phyloP scores from a whole-genome alignment of 495 filamentous ascomycete species.

The Chaetomidium leptoderma region DNA sequence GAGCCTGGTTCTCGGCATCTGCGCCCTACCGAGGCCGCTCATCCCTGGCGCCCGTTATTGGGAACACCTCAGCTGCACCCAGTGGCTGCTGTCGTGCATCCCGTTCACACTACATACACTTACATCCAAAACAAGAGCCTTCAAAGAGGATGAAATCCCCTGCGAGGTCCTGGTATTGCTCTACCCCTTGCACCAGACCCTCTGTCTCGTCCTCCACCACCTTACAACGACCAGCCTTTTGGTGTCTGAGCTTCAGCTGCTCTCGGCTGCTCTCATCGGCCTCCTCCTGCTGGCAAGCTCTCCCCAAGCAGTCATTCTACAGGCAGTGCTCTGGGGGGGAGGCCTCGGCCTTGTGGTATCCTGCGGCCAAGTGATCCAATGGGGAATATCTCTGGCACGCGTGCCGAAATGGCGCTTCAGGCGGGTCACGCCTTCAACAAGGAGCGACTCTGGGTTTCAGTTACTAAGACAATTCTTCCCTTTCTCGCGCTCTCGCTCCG shows the following conservation, averaged over 20 bases:
- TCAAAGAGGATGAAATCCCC: slow-evolving; percentile 30
- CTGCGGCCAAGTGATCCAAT: slow-evolving; percentile 72
- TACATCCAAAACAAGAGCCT: not conserved
- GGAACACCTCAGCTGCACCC: slow-evolving; percentile 56
- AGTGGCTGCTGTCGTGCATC: slow-evolving; percentile 67
- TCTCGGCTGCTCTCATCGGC: slow-evolving; percentile 79
- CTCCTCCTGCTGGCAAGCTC: slow-evolving; percentile 71
- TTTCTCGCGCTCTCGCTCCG: slow-evolving; percentile 31
- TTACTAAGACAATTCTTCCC: slow-evolving; percentile 30
- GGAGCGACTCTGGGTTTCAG: slow-evolving; percentile 22
- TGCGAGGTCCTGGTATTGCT: slow-evolving; percentile 63
- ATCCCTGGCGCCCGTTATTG: slow-evolving; percentile 57
- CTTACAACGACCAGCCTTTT: slow-evolving; percentile 84
- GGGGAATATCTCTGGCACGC: slow-evolving; percentile 78
- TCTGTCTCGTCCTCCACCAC: slow-evolving; percentile 67
- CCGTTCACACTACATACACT: slow-evolving; percentile 45
- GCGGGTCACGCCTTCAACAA: slow-evolving; percentile 36
- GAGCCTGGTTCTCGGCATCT: slow-evolving; percentile 76
- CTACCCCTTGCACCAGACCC: slow-evolving; percentile 80
- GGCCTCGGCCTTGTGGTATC: slow-evolving; percentile 69
- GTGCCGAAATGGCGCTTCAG: slow-evolving; percentile 90
- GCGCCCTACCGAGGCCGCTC: slow-evolving; percentile 67
- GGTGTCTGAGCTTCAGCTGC: slow-evolving; percentile 78
- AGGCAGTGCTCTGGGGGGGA: slow-evolving; percentile 81
- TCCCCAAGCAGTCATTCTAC: slow-evolving; percentile 79